phyloP scores from a whole-genome alignment of 192 early-diverging fungal species.

The Coemansia sp. region DNA sequence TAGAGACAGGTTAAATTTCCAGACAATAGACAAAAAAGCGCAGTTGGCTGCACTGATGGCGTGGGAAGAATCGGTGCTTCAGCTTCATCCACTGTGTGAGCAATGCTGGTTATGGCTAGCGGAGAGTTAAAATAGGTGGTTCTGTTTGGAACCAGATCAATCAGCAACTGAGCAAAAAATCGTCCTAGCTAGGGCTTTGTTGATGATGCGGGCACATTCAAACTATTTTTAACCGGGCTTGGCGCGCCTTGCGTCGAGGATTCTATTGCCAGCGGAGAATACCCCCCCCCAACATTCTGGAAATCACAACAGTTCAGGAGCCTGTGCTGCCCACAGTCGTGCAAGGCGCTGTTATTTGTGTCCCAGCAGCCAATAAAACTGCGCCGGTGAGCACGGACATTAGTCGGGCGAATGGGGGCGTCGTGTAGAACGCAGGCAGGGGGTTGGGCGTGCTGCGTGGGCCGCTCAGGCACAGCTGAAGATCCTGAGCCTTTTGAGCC shows the following conservation, averaged over 20 bases:
- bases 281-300: not conserved
- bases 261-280: too few species aligned
- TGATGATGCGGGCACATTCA: not conserved
- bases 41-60: not conserved
- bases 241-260: not conserved
- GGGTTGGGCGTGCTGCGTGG: not conserved
- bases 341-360: not conserved
- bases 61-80: not conserved
- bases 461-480: not conserved
- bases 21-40: not conserved
- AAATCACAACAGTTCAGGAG: slow-evolving; percentile 9
- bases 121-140: not conserved
- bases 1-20: not conserved
- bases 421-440: not conserved
- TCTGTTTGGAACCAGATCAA: not conserved
- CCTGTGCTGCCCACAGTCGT: not conserved
- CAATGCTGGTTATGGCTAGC: not conserved
- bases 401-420: not conserved
- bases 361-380: not conserved
- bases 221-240: slow-evolving; percentile 1
- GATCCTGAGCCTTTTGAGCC: not conserved
- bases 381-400: not conserved
- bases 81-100: not conserved
- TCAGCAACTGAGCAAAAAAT: not conserved
- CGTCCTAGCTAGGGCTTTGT: not conserved